Base-by-base conservation (phyloP, 2,329 filamentous ascomycete genomes). In the Sporothrix brunneoviolacea region DNA sequence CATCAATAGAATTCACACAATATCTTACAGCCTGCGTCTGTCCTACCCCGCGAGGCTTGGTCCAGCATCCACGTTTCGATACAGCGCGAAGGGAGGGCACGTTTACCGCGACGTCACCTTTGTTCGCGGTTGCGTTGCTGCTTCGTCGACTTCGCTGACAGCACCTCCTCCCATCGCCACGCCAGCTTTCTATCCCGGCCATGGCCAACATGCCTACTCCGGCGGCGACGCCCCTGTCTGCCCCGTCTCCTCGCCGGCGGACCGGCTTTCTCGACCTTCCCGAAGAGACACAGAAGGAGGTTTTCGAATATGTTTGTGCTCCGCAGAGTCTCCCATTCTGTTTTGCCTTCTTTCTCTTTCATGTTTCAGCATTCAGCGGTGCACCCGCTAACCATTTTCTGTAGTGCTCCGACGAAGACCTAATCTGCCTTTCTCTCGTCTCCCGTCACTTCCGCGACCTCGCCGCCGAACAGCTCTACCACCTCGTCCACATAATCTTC, bases 401-500 rank as follows among this genome's bases (percentile, higher is more conserved):
- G 40, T 28, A 81, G 77, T 77, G 75, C 44, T 8, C 19, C 4
- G 12, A 15, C 13, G 16, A 62, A 55, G 77, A 82, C 53, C 71
- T 80, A 45, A 74, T 82, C 50, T 76, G 72, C 54, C 69, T 83
- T 45, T 73, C 78, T 13, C 72, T 82, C 30, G 79, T 82, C 52
- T 82, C 74, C 39, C 75, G 65, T 52, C 72, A 75, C 51, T 80
- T 82, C 58, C 75, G 75, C 56, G 71, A 79, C 33, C 67, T 83
- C 24, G 79, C 79, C 41, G 75, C 80, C 40, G 66, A 74, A 36
- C 69, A 78, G 53, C 66, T 84, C 15, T 84, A 84, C 61, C 76
- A 77, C 54, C 74, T 69, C 51, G 79, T 84, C 60, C 69, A 74
- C 59, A 80, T 83, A 55, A 68, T 80, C 48, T 82, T 84, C 59